phyloP scores from a whole-genome alignment of 2,329 filamentous ascomycete species.

The Aspergillus jensenii region DNA sequence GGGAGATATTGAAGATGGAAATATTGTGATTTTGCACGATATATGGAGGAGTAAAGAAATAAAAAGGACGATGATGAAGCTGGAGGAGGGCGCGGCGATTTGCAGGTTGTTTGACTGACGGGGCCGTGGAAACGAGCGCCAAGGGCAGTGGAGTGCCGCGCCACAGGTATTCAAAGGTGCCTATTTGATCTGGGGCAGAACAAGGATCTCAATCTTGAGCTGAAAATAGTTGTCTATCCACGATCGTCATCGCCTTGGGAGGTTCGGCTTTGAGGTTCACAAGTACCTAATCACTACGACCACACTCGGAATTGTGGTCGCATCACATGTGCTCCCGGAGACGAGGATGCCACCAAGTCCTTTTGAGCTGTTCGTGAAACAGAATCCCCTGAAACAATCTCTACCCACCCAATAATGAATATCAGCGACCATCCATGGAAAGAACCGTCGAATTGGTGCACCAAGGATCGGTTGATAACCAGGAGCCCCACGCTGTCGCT shows the following conservation, averaged over 20 bases:
- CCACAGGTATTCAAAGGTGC: constrained; percentile 6
- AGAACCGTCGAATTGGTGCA: not conserved
- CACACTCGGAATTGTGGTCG: not conserved
- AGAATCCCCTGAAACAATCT: not conserved
- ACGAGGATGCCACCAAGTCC: not conserved
- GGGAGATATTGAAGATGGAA: not conserved
- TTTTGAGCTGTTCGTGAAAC: not conserved
- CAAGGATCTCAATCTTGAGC: not conserved
- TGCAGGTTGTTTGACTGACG: not conserved
- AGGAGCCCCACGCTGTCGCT: not conserved
- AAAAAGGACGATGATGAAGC: not conserved
- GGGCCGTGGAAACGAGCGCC: not conserved
- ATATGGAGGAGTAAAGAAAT: not conserved
- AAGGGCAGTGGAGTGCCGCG: not conserved
- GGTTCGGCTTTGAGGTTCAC: not conserved
- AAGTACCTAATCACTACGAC: not conserved
- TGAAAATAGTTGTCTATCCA: not conserved
- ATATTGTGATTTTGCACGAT: not conserved
- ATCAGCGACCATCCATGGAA: not conserved
- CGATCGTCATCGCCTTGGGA: not conserved
- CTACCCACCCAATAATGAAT: not conserved
- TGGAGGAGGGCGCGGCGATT: not conserved
- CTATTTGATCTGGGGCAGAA: constrained; percentile 7
- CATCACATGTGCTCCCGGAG: not conserved
- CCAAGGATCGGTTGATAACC: not conserved